These are phyloP conservation scores for Rutidosis leptorrhynchoides DNA, from an alignment of 129 eudicot genomes.

Conservation along the genomic window DNA sequence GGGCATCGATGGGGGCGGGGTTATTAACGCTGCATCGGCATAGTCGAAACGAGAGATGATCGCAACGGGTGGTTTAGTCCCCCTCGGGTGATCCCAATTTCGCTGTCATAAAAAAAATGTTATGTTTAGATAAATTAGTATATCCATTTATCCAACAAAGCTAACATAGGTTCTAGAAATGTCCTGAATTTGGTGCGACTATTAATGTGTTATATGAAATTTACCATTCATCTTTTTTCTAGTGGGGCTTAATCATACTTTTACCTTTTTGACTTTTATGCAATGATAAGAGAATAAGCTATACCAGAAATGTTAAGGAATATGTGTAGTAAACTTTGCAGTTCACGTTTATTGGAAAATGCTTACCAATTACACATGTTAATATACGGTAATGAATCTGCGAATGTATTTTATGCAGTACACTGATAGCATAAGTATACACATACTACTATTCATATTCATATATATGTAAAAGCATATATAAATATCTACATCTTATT, in stretches of 20 bases:
- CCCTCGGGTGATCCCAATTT: too few species aligned
- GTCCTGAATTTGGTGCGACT: not conserved
- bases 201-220: not conserved
- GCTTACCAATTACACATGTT: not conserved
- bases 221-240: not conserved
- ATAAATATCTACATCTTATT: too few species aligned
- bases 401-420: too few species aligned
- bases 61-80: too few species aligned
- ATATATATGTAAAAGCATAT: too few species aligned
- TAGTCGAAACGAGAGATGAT: too few species aligned
- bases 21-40: too few species aligned
- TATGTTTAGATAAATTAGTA: not conserved
- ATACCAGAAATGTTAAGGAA: not conserved
- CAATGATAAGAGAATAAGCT: not conserved
- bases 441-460: too few species aligned
- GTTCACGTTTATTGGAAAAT: not conserved
- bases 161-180: not conserved
- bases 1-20: too few species aligned
- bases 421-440: too few species aligned
- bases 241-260: not conserved
- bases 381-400: too few species aligned
- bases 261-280: not conserved
- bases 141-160: not conserved
- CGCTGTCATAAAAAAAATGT: too few species aligned
- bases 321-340: not conserved